Conservation (phyloP, 176 grass and related monocot species). For the Bolboschoenus planiculmis region DNA sequence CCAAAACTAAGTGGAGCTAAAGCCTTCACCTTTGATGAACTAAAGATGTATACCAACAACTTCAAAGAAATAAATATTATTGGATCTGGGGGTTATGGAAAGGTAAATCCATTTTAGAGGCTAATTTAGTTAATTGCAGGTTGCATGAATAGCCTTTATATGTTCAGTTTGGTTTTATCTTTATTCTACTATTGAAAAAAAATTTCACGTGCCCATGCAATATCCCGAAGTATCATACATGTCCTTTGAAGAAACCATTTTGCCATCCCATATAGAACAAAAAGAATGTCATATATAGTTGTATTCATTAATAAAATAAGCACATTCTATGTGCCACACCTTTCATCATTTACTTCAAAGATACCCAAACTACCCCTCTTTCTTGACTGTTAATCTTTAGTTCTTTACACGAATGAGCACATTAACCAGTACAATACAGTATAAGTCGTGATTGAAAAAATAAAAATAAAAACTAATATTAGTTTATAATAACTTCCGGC, state of each 20-base stretch:
- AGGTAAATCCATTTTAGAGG: slow-evolving; percentile 31
- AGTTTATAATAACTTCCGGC: not conserved
- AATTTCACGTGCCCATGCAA: not conserved
- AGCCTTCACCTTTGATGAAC: slow-evolving; percentile 62
- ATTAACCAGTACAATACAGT: not conserved
- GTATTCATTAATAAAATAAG: not conserved
- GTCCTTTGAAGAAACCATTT: not conserved
- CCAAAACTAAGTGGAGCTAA: slow-evolving; percentile 59
- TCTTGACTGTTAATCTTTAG: not conserved
- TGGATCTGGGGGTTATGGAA: slow-evolving; percentile 81
- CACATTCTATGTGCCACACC: not conserved
- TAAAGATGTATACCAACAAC: slow-evolving; percentile 66
- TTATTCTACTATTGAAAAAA: not conserved
- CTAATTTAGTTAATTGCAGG: not conserved
- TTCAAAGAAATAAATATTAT: slow-evolving; percentile 70
- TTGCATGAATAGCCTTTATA: not conserved
- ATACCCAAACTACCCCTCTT: not conserved
- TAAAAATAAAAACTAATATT: not conserved
- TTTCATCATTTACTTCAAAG: not conserved
- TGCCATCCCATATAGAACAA: not conserved
- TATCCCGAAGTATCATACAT: not conserved
- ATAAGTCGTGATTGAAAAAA: not conserved
- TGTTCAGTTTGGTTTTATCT: not conserved
- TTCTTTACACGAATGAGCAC: not conserved
- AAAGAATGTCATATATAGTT: not conserved